Percentiles rank a stretch among this genome's conserved stretches.
These are phyloP conservation scores for Coemansia sp. DNA, from an alignment of 192 early-diverging fungal species.

Conservation along the genomic window DNA sequence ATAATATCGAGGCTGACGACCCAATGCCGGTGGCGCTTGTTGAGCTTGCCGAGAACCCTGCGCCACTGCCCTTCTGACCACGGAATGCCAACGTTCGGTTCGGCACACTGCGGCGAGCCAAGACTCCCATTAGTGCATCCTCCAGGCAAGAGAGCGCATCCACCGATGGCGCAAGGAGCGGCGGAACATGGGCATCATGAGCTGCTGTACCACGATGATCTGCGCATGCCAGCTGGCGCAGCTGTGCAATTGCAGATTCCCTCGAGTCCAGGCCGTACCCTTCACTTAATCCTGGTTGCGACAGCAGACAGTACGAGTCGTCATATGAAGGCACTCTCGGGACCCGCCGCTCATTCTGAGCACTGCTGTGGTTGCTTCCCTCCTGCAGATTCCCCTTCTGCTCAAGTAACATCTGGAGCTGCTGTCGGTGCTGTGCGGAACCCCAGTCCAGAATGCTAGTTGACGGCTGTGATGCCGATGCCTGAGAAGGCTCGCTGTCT, in stretches of 20 bases:
- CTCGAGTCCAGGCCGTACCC: slow-evolving; percentile 26
- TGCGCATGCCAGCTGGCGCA: slow-evolving; percentile 28
- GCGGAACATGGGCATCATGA: slow-evolving; percentile 11
- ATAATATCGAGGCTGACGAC: not conserved
- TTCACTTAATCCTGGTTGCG: not conserved
- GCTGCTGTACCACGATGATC: not conserved
- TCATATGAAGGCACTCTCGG: slow-evolving; percentile 35
- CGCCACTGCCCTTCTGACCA: slow-evolving; percentile 26
- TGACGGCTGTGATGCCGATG: not conserved
- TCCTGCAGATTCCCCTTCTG: slow-evolving; percentile 15
- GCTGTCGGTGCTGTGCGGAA: slow-evolving; percentile 35
- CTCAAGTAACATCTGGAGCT: slow-evolving; percentile 42
- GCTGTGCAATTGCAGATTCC: slow-evolving; percentile 27
- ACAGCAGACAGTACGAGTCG: slow-evolving; percentile 44
- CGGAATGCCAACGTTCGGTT: slow-evolving; percentile 30
- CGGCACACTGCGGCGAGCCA: slow-evolving; percentile 42
- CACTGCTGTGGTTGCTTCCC: not conserved
- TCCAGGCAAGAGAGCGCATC: slow-evolving; percentile 35
- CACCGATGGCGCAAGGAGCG: slow-evolving; percentile 33
- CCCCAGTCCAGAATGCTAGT: slow-evolving; percentile 22
- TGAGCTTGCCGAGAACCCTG: slow-evolving; percentile 23
- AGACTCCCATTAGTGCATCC: slow-evolving; percentile 30
- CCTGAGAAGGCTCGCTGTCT: slow-evolving; percentile 13
- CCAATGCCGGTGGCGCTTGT: slow-evolving; percentile 28
- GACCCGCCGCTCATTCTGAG: not conserved